Percentiles rank a stretch among this genome's conserved stretches.
phyloP scores from a whole-genome alignment of 1,139 yeast species.

The Saccharomyces hybrid region DNA sequence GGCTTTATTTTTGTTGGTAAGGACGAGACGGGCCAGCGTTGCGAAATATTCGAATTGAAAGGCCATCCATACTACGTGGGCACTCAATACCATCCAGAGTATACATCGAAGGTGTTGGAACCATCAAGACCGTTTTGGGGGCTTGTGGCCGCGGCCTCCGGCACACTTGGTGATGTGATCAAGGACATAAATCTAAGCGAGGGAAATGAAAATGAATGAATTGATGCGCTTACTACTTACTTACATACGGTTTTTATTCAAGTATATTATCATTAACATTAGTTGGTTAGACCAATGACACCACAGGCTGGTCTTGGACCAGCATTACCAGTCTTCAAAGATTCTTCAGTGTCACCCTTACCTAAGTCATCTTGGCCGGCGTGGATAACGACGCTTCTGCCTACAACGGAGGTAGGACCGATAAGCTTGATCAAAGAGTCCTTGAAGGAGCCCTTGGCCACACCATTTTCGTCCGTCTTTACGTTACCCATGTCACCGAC shows the following conservation, averaged over 20 bases:
- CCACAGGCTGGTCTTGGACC: slow-evolving; percentile 99
- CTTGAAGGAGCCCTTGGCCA: slow-evolving; percentile 81
- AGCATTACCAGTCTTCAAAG: slow-evolving; percentile 96
- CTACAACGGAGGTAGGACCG: slow-evolving; percentile 81
- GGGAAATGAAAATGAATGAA: not conserved
- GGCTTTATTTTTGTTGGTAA: slow-evolving; percentile 90
- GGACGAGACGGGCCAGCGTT: slow-evolving; percentile 83
- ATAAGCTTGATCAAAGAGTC: slow-evolving; percentile 71
- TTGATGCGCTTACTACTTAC: not conserved
- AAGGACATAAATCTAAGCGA: not conserved
- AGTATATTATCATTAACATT: slow-evolving; percentile 10
- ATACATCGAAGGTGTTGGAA: slow-evolving; percentile 88
- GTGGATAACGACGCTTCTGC: slow-evolving; percentile 95
- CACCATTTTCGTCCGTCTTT: slow-evolving; percentile 75
- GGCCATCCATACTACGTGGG: slow-evolving; percentile 87
- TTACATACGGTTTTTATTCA: slow-evolving; percentile 1
- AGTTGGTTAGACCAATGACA: slow-evolving; percentile 76
- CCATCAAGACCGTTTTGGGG: slow-evolving; percentile 95
- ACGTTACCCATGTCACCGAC: slow-evolving; percentile 97
- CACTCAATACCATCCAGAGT: slow-evolving; percentile 98
- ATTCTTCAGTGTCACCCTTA: slow-evolving; percentile 90
- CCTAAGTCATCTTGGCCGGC: slow-evolving; percentile 95
- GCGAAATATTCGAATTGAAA: slow-evolving; percentile 83
- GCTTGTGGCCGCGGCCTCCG: slow-evolving; percentile 63
- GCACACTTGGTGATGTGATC: slow-evolving; percentile 5